Evolutionary conservation across 2,329 filamentous ascomycete species (phyloP).

Genomic region (Hymenotorrendiella dingleyae): DNA sequence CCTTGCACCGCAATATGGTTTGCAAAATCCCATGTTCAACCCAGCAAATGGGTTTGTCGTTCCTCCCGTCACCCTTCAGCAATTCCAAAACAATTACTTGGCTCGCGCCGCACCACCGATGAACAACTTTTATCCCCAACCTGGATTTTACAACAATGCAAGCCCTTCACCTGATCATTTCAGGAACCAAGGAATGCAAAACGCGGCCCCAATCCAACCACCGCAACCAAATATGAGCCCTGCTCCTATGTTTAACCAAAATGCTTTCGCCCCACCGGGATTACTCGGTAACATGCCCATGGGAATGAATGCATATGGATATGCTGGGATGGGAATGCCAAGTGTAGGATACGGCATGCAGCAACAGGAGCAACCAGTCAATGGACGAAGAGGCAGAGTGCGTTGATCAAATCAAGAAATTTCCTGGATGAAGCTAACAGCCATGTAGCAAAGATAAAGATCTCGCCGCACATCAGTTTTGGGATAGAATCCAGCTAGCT

Average conservation of each 20-base stretch:
- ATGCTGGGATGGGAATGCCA: constrained; percentile 43
- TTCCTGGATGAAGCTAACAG: constrained; percentile 7
- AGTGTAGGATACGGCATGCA: constrained; percentile 46
- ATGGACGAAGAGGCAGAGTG: constrained; percentile 54
- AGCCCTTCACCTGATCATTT: constrained; percentile 50
- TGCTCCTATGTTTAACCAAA: constrained; percentile 34
- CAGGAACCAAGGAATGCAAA: constrained; percentile 45
- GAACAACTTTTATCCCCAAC: constrained; percentile 52
- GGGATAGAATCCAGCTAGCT: constrained; percentile 4
- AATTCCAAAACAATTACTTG: constrained; percentile 55
- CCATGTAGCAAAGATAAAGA: constrained; percentile 13
- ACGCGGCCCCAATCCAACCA: constrained; percentile 43
- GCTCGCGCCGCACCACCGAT: constrained; percentile 46
- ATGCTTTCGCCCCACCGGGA: constrained; percentile 44
- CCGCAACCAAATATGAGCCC: constrained; percentile 36
- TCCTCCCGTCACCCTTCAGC: constrained; percentile 45
- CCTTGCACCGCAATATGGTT: constrained; percentile 43
- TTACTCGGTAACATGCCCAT: constrained; percentile 39
- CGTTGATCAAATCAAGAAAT: constrained; percentile 11
- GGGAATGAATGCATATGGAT: constrained; percentile 39
- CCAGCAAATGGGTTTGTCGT: constrained; percentile 42
- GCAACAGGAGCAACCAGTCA: constrained; percentile 53
- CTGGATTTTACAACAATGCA: constrained; percentile 46
- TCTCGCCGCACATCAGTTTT: constrained; percentile 1
- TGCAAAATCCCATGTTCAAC: constrained; percentile 48